phyloP scores from a whole-genome alignment of 2,329 filamentous ascomycete species.

The Penicillium sp. region DNA sequence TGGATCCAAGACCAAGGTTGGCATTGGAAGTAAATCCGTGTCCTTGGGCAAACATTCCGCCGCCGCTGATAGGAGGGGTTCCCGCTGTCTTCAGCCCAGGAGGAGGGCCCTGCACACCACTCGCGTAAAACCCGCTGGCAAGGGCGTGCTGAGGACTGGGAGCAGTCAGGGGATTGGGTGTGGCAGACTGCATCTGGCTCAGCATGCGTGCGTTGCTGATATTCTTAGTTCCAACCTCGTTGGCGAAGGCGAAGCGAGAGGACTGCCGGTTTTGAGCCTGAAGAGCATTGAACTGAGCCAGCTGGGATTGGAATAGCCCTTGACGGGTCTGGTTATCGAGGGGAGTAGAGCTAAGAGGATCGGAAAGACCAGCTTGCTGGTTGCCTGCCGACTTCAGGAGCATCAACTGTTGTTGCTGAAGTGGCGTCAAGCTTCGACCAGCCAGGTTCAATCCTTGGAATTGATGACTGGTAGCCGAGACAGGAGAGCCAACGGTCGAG shows the following conservation, averaged over 20 bases:
- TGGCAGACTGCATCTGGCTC: conserved; percentile 47
- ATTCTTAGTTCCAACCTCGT: conserved; percentile 58
- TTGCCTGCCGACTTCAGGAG: conserved; percentile 59
- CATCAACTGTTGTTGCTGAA: conserved; percentile 72
- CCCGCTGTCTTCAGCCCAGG: conserved; percentile 93
- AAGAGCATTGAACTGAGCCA: conserved; percentile 53
- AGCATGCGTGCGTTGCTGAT: conserved; percentile 58
- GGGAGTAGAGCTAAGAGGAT: conserved; percentile 36
- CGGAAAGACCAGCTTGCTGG: conserved; percentile 58
- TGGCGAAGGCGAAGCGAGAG: conserved; percentile 83
- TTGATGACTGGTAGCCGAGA: conserved; percentile 41
- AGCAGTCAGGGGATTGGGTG: conserved; percentile 38
- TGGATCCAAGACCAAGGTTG: conserved; percentile 61
- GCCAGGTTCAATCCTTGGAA: conserved; percentile 60
- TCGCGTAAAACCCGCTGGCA: conserved; percentile 71
- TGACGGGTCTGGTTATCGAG: conserved; percentile 47
- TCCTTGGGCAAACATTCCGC: conserved; percentile 84
- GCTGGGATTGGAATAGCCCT: conserved; percentile 46
- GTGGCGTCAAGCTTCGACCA: conserved; percentile 72
- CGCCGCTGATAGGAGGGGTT: conserved; percentile 77
- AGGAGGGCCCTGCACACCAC: conserved; percentile 85
- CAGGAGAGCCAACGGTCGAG: conserved; percentile 43
- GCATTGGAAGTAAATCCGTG: conserved; percentile 70
- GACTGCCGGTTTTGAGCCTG: conserved; percentile 75
- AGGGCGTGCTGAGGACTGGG: conserved; percentile 42